Conservation (phyloP, 495 filamentous ascomycete species). For the Saxispiralis lemnorum region DNA sequence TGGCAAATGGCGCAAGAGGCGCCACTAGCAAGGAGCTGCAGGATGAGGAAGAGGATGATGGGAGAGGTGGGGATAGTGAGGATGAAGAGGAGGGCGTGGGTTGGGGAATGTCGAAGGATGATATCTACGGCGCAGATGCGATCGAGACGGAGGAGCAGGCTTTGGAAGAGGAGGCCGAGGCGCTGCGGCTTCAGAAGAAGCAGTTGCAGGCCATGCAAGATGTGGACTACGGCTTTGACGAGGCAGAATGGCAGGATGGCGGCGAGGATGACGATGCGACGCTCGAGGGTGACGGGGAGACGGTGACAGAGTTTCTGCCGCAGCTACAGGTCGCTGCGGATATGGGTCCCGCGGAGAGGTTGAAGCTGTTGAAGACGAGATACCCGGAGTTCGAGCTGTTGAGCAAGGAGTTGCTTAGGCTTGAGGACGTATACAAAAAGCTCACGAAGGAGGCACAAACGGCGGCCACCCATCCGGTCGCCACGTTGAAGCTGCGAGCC, state of each 20-base stretch:
- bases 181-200: slow-evolving; percentile 71
- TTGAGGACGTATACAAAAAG: slow-evolving; percentile 47
- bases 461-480: background rate
- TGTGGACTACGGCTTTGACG: slow-evolving; percentile 82
- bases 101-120: slow-evolving; percentile 73
- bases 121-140: slow-evolving; percentile 79
- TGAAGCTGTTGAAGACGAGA: slow-evolving; percentile 54
- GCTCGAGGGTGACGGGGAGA: slow-evolving; percentile 25
- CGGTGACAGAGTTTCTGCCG: slow-evolving; percentile 63
- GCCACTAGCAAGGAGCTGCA: slow-evolving; percentile 16
- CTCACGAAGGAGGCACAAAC: slow-evolving; percentile 22
- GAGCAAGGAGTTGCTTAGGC: slow-evolving; percentile 55
- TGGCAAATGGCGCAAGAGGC: slow-evolving; percentile 14
- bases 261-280: slow-evolving; percentile 25
- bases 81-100: slow-evolving; percentile 60
- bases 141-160: slow-evolving; percentile 88
- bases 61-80: slow-evolving; percentile 30
- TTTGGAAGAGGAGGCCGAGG: slow-evolving; percentile 79
- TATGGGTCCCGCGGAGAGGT: slow-evolving; percentile 56
- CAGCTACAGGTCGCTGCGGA: slow-evolving; percentile 64
- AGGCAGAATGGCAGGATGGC: slow-evolving; percentile 56
- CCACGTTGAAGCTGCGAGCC: slow-evolving; percentile 34
- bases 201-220: slow-evolving; percentile 69
- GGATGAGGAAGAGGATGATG: slow-evolving; percentile 30
- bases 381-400: slow-evolving; percentile 87